phyloP scores from a whole-genome alignment of 176 grass and related monocot genomes.

The Coix lacrymajobi region DNA sequence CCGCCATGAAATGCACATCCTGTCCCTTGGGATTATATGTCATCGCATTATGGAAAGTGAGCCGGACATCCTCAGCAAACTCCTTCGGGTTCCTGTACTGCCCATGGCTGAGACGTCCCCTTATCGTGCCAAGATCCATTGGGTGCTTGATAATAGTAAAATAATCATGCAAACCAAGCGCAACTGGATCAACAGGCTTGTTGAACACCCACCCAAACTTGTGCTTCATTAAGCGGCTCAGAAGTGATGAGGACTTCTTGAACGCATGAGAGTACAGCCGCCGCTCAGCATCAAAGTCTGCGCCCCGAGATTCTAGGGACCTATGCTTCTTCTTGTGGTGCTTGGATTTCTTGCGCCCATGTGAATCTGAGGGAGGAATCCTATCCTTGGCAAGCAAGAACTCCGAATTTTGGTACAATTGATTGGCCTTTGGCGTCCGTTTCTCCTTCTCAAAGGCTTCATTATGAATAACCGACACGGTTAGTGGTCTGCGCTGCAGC shows the following conservation, averaged over 20 bases:
- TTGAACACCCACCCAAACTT: slow-evolving; percentile 91
- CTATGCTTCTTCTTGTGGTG: slow-evolving; percentile 57
- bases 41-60: slow-evolving; percentile 95
- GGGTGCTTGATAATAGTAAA: slow-evolving; percentile 70
- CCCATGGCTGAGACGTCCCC: slow-evolving; percentile 49
- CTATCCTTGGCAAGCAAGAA: slow-evolving; percentile 91
- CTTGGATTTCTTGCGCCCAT: slow-evolving; percentile 61
- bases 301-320: slow-evolving; percentile 14
- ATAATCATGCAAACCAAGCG: slow-evolving; percentile 84
- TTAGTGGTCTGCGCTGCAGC: slow-evolving; percentile 30
- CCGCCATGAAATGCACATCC: slow-evolving; percentile 94
- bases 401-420: slow-evolving; percentile 65
- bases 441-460: slow-evolving; percentile 88
- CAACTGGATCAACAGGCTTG: slow-evolving; percentile 68
- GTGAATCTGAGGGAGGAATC: slow-evolving; percentile 52
- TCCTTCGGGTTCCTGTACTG: slow-evolving; percentile 80
- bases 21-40: slow-evolving; percentile 92
- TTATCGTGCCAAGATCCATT: slow-evolving; percentile 95
- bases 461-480: slow-evolving; percentile 39
- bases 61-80: slow-evolving; percentile 80
- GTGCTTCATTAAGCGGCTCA: slow-evolving; percentile 85
- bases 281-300: slow-evolving; percentile 36
- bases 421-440: slow-evolving; percentile 77
- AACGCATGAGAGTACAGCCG: slow-evolving; percentile 58
- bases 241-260: slow-evolving; percentile 63